phyloP scores from a whole-genome alignment of 164 flowering plant species.

The Taxillus chinensis region DNA sequence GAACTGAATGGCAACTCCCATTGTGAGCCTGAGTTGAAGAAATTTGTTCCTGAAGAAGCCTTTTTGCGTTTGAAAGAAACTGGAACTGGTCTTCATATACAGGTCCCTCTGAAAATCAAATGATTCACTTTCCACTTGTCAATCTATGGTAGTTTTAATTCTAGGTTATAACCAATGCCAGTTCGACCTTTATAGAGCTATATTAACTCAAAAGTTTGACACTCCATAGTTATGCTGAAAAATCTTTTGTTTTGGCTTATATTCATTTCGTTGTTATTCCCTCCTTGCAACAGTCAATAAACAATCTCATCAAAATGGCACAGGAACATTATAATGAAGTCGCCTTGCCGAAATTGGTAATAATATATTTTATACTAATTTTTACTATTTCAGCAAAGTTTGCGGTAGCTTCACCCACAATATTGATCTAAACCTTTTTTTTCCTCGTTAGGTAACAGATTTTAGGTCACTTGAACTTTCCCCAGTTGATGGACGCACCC shows the following conservation, averaged over 20 bases:
- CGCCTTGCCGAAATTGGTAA: conserved; percentile 92
- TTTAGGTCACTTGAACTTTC: conserved; percentile 94
- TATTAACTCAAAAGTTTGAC: neutral
- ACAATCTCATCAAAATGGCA: conserved; percentile 62
- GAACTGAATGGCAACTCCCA: conserved; percentile 21
- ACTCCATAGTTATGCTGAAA: neutral
- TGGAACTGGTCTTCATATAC: conserved; percentile 70
- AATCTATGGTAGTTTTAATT: neutral
- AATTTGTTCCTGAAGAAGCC: conserved; percentile 53
- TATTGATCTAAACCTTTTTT: conserved; percentile 3
- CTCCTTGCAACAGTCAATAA: conserved; percentile 45
- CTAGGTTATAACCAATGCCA: neutral
- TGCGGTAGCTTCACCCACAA: neutral
- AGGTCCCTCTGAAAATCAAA: conserved; percentile 30
- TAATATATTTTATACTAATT: neutral
- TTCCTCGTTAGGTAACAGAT: conserved; percentile 59
- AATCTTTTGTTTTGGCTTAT: neutral
- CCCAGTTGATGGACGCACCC: conserved; percentile 93
- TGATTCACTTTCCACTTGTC: neutral
- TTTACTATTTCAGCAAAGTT: neutral
- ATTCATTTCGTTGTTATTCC: neutral
- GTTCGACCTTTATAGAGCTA: neutral
- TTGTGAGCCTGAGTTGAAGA: conserved; percentile 33
- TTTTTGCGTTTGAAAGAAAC: conserved; percentile 63
- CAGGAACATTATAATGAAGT: conserved; percentile 68